Evolutionary conservation across 495 filamentous ascomycete genomes (phyloP), one percentile per base, ranked within the genome.

Genomic region (Penicillium coprophilum): DNA sequence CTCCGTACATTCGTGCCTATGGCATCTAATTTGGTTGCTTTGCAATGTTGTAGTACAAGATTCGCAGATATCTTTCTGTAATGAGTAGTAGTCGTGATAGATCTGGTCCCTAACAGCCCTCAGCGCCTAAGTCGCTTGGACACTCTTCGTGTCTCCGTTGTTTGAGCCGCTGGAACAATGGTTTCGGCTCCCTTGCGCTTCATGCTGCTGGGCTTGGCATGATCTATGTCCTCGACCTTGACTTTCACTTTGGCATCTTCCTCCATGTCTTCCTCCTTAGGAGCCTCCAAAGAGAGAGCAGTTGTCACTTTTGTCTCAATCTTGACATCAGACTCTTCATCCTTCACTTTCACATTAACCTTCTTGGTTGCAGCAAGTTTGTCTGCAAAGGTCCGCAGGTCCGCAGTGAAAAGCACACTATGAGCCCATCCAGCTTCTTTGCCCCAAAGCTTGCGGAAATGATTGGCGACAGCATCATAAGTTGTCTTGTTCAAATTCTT

Each of bases 361-460:
- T 68, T 77, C 58, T 69, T 78, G 9, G 74, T 78, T 57, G 77
- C 67, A 73, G 79, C 69, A 24, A 85, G 65, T 46, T 78, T 67
- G 56, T 89, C 88, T 9, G 91, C 83, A 66, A 97, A 97, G 1
- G 88, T 84, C 67, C 85, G 88, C 45, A 99, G 71, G 68, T 99
- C 92, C 4, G 94, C 95, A 0, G 94, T 94, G 68, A 99, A 99
- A 6, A 99, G 80, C 17, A 98, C 95, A 38, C 87, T 93, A 71
- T 99, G 94, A 2, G 94, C 95, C 95, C 95, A 99, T 1, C 94
- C 94, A 10, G 94, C 94, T 61, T 97, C 89, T 31, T 87, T 83
- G 0, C 94, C 94, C 95, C 95, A 97, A 6, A 97, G 80, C 48
- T 82, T 83, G 30, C 94, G 82, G 70, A 97, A 97, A 64, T 94